phyloP scores from a whole-genome alignment of 2,329 filamentous ascomycete species.

The Calonectria hongkongensis region DNA sequence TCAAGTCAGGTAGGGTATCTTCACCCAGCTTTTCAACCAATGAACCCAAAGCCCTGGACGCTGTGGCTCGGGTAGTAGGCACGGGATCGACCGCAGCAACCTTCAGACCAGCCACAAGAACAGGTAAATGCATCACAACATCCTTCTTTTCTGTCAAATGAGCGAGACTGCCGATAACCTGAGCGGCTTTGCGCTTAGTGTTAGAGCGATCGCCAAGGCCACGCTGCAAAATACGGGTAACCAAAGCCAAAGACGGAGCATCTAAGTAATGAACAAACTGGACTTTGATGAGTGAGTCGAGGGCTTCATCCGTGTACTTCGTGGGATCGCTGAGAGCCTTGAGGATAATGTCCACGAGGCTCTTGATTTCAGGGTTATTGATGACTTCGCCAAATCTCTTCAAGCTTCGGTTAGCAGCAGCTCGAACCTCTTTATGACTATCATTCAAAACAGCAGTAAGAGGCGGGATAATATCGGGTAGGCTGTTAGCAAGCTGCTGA shows the following conservation, averaged over 20 bases:
- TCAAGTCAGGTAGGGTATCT: constrained; percentile 96
- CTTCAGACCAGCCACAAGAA: constrained; percentile 92
- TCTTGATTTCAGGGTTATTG: constrained; percentile 97
- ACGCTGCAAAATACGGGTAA: constrained; percentile 95
- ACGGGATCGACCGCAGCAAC: constrained; percentile 95
- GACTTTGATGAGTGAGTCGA: constrained; percentile 97
- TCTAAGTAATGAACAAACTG: constrained; percentile 99
- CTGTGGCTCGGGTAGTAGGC: constrained; percentile 95
- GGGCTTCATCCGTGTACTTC: constrained; percentile 95
- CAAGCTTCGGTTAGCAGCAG: constrained; percentile 94
- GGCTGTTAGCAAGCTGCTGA: constrained; percentile 91
- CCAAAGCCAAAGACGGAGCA: constrained; percentile 93
- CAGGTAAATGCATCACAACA: constrained; percentile 90
- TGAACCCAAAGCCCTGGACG: constrained; percentile 95
- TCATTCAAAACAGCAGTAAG: constrained; percentile 96
- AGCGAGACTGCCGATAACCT: constrained; percentile 97
- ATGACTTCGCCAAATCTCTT: constrained; percentile 99
- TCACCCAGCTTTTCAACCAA: constrained; percentile 99
- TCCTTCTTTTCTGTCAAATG: constrained; percentile 98
- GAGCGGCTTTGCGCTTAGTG: constrained; percentile 96
- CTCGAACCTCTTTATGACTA: constrained; percentile 96
- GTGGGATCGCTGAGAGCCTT: constrained; percentile 98
- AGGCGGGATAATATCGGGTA: constrained; percentile 97
- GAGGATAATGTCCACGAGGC: constrained; percentile 90
- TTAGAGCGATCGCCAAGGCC: constrained; percentile 92